phyloP scores from a whole-genome alignment of 495 filamentous ascomycete genomes.

The Aspergillus affinis region DNA sequence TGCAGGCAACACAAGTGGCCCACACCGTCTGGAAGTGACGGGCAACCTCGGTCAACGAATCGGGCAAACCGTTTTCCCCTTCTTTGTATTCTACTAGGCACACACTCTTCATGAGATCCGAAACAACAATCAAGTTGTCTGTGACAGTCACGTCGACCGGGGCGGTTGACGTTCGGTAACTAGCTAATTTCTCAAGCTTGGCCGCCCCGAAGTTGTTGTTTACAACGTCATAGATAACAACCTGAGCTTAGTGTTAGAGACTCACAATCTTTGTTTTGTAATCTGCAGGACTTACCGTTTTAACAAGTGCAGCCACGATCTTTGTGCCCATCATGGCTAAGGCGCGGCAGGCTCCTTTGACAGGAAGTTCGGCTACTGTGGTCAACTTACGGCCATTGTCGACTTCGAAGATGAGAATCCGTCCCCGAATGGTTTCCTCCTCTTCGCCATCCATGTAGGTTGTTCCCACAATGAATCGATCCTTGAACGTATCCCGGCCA shows the following conservation, averaged over 20 bases:
- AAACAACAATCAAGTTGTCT: slow-evolving; percentile 72
- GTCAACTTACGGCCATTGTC: slow-evolving; percentile 70
- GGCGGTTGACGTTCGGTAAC: slow-evolving; percentile 78
- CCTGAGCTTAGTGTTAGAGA: slow-evolving; percentile 29
- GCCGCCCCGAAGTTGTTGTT: slow-evolving; percentile 44
- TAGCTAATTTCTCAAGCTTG: slow-evolving; percentile 63
- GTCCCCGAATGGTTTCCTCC: slow-evolving; percentile 58
- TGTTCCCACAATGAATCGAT: slow-evolving; percentile 88
- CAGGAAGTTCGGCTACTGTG: slow-evolving; percentile 57
- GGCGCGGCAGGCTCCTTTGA: slow-evolving; percentile 77
- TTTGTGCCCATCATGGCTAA: slow-evolving; percentile 72
- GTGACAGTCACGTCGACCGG: slow-evolving; percentile 79
- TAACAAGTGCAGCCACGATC: slow-evolving; percentile 81
- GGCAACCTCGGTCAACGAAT: slow-evolving; percentile 67
- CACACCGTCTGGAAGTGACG: slow-evolving; percentile 80
- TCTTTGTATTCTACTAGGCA: slow-evolving; percentile 68
- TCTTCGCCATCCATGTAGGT: slow-evolving; percentile 65
- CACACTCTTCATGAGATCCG: slow-evolving; percentile 92
- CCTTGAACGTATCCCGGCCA: slow-evolving; percentile 40
- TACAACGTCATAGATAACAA: slow-evolving; percentile 59
- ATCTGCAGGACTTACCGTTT: slow-evolving; percentile 60
- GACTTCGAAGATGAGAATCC: slow-evolving; percentile 83
- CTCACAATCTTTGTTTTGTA: background rate
- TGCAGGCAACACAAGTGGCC: slow-evolving; percentile 71
- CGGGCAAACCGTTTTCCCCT: slow-evolving; percentile 39